Base-by-base conservation (phyloP, 1,139 yeast species). In the Hansenula sp. region DNA sequence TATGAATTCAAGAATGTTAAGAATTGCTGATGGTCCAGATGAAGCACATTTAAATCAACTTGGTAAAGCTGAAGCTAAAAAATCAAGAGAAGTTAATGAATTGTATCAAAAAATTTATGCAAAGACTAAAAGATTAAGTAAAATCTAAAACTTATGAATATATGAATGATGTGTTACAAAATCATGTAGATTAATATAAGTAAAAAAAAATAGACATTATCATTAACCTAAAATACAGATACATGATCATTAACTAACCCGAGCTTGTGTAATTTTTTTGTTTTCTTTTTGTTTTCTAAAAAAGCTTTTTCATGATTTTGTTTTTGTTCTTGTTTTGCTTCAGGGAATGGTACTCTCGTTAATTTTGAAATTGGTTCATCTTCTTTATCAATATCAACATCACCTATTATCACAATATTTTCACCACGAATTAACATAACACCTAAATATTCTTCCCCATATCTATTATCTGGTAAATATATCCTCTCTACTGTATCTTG, bases 381-480 rank as follows among this genome's bases (percentile, higher is more conserved):
- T 62, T 90, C 97, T 51, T 69, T 76, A 57, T 88, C 96, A 48
- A 89, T 84, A 61, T 92, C 97, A 30, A 92, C 75, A 60, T 92
- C 97, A 19, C 98, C 98, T 63, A 92, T 65, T 79, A 90, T 78
- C n/a, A 90, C 95, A 14, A 92, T 95, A 56, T 92, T 92, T 63
- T 92, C 99, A 47, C 99, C 98, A 65, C 98, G 84, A 30, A 94
- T 84, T 70, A 94, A 78, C 57, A 82, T 84, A 38, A 88, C 88
- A 2, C 95, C 95, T 41, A 88, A 75, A 44, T 75, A 73, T 21
- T 69, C 71, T 61, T 92, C 96, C 7, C 87, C 96, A 59, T 80
- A 92, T 51, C 68, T 52, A 17, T 42, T 38, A 9, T 71, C 64
- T 22, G 65, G 62, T 48, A 82, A 66, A 62, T 85, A 89, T 55